A percentile compares a stretch with the other conserved stretches of the same genome.
Evolutionary conservation across 2,329 filamentous ascomycete species (phyloP).

Genomic region (Coniochaeta sp.): DNA sequence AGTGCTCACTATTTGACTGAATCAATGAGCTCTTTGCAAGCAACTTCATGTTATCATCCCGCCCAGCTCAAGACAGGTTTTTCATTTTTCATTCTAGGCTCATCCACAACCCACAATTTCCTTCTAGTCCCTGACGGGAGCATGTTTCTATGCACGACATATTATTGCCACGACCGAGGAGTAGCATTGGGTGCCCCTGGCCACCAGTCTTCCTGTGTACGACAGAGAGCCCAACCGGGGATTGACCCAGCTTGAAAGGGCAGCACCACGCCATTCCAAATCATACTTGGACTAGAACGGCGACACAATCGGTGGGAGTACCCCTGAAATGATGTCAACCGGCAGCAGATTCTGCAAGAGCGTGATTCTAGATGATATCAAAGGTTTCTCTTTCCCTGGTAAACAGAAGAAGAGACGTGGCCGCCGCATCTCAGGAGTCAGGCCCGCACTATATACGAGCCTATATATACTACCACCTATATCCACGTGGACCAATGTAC

Average conservation of each 20-base stretch:
- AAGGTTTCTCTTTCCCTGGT: neutral
- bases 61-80: neutral
- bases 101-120: neutral
- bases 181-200: neutral
- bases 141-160: neutral
- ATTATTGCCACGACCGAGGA: neutral
- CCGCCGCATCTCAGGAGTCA: neutral
- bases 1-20: neutral
- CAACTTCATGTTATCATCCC: no score
- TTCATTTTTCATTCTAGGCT: no score
- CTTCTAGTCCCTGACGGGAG: neutral
- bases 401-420: neutral
- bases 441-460: neutral
- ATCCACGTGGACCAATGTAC: neutral
- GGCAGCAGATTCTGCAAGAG: neutral
- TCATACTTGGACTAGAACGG: neutral
- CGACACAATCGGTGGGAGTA: neutral
- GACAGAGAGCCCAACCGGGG: neutral
- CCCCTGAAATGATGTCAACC: conserved; percentile 3
- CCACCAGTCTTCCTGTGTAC: neutral
- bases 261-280: neutral
- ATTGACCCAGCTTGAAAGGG: neutral
- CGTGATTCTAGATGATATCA: neutral
- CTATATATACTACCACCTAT: neutral
- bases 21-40: neutral